Conservation (phyloP, 257 asterid genomes). For the Jacaranda mimosifolia region DNA sequence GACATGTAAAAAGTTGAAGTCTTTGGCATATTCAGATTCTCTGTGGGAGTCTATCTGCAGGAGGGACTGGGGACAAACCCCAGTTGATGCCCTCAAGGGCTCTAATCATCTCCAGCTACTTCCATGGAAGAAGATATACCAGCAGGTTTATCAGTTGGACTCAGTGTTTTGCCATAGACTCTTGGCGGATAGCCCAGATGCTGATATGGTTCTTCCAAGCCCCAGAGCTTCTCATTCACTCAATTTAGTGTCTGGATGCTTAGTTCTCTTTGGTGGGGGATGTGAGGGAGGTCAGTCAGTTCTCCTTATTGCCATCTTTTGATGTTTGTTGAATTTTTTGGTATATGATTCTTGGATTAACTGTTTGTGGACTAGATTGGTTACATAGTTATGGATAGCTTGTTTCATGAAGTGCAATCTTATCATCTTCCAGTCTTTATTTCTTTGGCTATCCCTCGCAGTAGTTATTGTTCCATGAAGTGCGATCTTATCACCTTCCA, state of each 20-base stretch:
- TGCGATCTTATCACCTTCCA: not conserved
- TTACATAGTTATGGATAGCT: not conserved
- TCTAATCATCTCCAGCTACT: constrained; percentile 32
- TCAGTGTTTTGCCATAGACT: constrained; percentile 63
- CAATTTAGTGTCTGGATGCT: constrained; percentile 72
- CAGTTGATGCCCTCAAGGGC: constrained; percentile 57
- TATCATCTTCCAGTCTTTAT: not conserved
- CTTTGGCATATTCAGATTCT: constrained; percentile 70
- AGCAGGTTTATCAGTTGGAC: constrained; percentile 67
- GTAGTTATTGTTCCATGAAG: not conserved
- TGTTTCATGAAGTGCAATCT: not conserved
- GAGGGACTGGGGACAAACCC: constrained; percentile 77
- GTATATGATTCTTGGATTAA: constrained; percentile 25
- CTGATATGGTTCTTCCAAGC: constrained; percentile 50
- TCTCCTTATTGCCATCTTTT: not conserved
- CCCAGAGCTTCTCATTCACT: constrained; percentile 97
- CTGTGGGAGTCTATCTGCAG: constrained; percentile 87
- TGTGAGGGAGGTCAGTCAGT: constrained; percentile 80
- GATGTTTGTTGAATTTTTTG: not conserved
- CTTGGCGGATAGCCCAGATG: constrained; percentile 35
- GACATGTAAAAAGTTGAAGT: constrained; percentile 73
- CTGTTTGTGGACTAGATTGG: not conserved
- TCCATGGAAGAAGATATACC: constrained; percentile 79
- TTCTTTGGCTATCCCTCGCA: not conserved
- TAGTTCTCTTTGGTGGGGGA: constrained; percentile 93